Base-by-base conservation (phyloP, 208 protist genomes). In the Vickermania ingenoplastis region DNA sequence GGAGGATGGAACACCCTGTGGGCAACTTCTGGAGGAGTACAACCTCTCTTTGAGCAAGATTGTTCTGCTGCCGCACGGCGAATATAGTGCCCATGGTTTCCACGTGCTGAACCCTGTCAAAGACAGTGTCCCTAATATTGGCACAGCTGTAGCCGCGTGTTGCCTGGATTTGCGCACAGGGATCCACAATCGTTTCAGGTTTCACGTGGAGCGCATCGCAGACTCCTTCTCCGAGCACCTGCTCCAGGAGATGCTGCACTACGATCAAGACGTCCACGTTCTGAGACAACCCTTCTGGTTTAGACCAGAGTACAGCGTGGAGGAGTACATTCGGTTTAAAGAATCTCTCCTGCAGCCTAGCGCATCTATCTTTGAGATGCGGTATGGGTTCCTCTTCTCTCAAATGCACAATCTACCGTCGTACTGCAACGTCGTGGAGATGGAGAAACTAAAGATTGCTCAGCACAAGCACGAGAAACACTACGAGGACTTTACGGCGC, bases 401-500 rank as follows among this genome's bases (percentile, higher is more conserved):
- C 71, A 71, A 2, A 68, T 72, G 49, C 89, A 87, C 66, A 78
- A 65, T 4, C 75, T 90, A 21, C 64, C 63, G 2, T 71, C 77
- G 14, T 91, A 83, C 41, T 70, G 88, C 50, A 94, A 94, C 57
- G 65, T 91, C 51, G 75, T 90, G 11, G 83, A 91, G 53, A 71
- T 91, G 71, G 88, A 94, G 65, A 89, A 91, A 73, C 73, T 94
- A 22, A 87, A 85, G 67, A 77, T 90, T 59, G 76, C 80, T 11
- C 88, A 94, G 69, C 84, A 94, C 72, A 91, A 89, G 61, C 80
- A 90, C 67, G 84, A 92, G 54, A 94, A 94, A 60, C 79, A 90
- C 72, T 90, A 90, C 66, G 81, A 91, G 51, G 83, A 90, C 67
- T 88, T 89, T 52, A 89, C 79, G 14, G 71, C 82, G 23, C 79